Evolutionary conservation across 257 asterid species (phyloP).

Genomic region (Przewalskia tangutica): DNA sequence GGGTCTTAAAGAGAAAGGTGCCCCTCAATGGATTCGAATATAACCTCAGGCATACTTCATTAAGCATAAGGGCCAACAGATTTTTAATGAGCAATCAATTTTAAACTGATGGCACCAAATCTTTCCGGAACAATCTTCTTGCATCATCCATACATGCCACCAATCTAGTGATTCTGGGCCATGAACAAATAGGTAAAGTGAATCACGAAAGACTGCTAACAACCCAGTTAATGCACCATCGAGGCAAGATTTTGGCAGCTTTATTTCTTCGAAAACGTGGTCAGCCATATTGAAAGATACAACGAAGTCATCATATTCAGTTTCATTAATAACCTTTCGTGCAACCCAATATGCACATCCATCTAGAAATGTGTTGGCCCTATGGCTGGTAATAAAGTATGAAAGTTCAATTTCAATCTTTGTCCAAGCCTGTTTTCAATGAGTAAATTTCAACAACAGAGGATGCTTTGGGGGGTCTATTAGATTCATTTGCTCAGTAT

Average conservation of each 20-base stretch:
- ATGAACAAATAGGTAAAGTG: background rate
- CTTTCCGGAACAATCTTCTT: background rate
- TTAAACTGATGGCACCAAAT: background rate
- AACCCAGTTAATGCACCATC: background rate
- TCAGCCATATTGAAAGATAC: background rate
- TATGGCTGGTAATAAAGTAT: background rate
- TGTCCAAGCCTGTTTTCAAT: background rate
- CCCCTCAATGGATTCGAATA: background rate
- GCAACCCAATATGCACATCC: slow-evolving; percentile 1
- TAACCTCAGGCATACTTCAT: background rate
- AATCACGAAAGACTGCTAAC: background rate
- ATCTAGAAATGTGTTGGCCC: background rate
- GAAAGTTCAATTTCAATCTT: background rate
- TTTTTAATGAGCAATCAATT: background rate
- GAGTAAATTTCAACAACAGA: background rate
- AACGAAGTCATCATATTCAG: background rate
- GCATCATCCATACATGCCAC: background rate
- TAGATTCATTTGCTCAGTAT: background rate
- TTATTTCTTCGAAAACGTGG: background rate
- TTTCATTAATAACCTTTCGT: background rate
- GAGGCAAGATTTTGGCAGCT: background rate
- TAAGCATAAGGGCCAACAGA: background rate
- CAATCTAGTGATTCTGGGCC: background rate
- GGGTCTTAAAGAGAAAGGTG: background rate
- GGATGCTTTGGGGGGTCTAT: background rate